A percentile compares a stretch with the other conserved stretches of the same genome.
Conservation (phyloP, 1,284 basidiomycete species). For the Trichosporon coremiiforme region DNA sequence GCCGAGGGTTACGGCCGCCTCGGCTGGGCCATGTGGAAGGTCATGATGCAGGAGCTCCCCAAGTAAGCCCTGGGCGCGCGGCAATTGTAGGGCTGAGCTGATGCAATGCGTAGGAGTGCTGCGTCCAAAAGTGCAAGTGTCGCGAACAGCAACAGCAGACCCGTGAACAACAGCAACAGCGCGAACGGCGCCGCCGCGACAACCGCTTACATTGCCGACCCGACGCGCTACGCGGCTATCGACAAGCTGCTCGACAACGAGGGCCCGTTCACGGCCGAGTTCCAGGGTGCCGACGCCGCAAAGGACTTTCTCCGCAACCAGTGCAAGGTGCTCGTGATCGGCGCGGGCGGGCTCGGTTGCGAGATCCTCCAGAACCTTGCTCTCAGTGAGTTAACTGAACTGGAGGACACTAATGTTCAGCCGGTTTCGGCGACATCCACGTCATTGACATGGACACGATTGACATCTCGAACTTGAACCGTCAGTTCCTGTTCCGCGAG, state of each 20-base stretch:
- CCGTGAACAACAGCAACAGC: not conserved
- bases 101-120: constrained; percentile 25
- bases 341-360: constrained; percentile 91
- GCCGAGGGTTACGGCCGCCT: constrained; percentile 58
- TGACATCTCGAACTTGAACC: constrained; percentile 97
- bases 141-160: not conserved
- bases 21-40: constrained; percentile 58
- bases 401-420: constrained; percentile 47
- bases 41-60: constrained; percentile 55
- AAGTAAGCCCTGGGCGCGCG: constrained; percentile 31
- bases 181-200: not conserved
- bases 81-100: constrained; percentile 13
- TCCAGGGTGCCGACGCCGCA: constrained; percentile 57
- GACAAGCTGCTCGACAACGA: constrained; percentile 51
- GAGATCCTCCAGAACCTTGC: constrained; percentile 93
- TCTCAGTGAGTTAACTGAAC: constrained; percentile 57
- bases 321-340: constrained; percentile 95
- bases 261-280: constrained; percentile 52
- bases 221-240: constrained; percentile 40
- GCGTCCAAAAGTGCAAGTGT: not conserved
- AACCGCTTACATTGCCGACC: constrained; percentile 35
- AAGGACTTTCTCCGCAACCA: constrained; percentile 81
- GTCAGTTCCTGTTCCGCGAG: constrained; percentile 91
- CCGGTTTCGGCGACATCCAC: constrained; percentile 96
- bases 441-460: constrained; percentile 99